Evolutionary conservation across 306 rosid genomes (phyloP), one percentile per base, ranked within the genome.

Genomic region (Quercus variabilis): DNA sequence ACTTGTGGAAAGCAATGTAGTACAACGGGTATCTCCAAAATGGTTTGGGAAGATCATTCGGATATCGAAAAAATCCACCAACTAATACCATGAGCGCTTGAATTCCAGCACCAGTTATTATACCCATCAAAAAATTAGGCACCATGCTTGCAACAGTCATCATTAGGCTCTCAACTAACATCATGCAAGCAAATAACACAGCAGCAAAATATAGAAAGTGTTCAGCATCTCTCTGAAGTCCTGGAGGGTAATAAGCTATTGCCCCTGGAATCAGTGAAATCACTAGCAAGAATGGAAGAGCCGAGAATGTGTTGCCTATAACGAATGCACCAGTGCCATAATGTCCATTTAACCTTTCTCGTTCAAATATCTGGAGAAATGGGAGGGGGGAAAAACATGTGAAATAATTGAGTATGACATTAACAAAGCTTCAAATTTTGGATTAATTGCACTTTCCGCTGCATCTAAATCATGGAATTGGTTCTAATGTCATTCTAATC

Each of bases 101-200:
- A 26, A 26, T 26, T 26, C 26, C 26, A 26, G 26, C 26, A 26
- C 26, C 26, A 26, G 26, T 26, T 26, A 26, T 26, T 26, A 26
- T 26, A 26, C 26, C 26, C 26, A 26, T 26, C 26, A 26, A 84
- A 26, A 76, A 81, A 75, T 88, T 81, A 4, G 89, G 86, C 57
- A 86, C 84, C 7, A 90, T 58, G 57, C 88, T 83, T 1, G 90
- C 81, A 14, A 88, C 85, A 35, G 85, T 76, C 89, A 88, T 76
- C 93, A 88, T 90, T 4, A 88, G 78, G 82, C 89, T 88, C 76
- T 90, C 92, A 13, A 90, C 92, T 12, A 87, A 51, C 85, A 83
- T 31, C 20, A 90, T 64, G 63, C 85, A 80, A 0, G 76, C 65
- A 63, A 84, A 83, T 17, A 90, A 28, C 5, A 83, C 64, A 6